Conservation (phyloP, 2,329 filamentous ascomycete species). For the Neonectria neomacrospora region DNA sequence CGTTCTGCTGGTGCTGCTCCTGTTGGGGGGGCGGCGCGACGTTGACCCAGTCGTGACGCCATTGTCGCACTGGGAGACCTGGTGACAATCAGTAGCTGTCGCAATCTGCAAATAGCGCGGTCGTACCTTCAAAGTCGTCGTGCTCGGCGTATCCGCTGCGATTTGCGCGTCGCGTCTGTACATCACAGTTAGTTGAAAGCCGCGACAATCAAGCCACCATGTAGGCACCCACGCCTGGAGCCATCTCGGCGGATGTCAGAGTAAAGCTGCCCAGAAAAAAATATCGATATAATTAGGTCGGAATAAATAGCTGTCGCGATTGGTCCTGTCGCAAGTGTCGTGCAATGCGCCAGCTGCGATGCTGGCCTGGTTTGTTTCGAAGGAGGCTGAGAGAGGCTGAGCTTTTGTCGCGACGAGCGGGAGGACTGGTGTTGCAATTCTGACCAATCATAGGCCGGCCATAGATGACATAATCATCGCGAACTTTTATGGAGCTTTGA, state of each 20-base stretch:
- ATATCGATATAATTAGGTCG: background rate
- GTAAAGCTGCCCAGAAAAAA: slow-evolving; percentile 8
- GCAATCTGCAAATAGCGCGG: background rate
- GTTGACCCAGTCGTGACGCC: slow-evolving; percentile 77
- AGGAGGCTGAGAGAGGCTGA: slow-evolving; percentile 39
- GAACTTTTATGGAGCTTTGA: background rate
- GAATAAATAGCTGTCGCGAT: slow-evolving; percentile 11
- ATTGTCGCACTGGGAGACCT: slow-evolving; percentile 91
- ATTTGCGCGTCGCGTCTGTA: slow-evolving; percentile 66
- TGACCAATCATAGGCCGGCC: slow-evolving; percentile 37
- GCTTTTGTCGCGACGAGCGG: slow-evolving; percentile 39
- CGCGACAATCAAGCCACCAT: slow-evolving; percentile 13
- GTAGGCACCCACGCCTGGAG: slow-evolving; percentile 52
- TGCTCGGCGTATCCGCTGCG: slow-evolving; percentile 68
- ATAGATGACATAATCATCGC: slow-evolving; percentile 41
- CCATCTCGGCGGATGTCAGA: slow-evolving; percentile 47
- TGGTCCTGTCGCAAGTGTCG: slow-evolving; percentile 24
- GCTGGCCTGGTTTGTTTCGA: slow-evolving; percentile 27
- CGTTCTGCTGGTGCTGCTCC: slow-evolving; percentile 71
- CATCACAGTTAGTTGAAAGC: slow-evolving; percentile 35
- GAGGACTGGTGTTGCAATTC: slow-evolving; percentile 19
- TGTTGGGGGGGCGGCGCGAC: slow-evolving; percentile 73
- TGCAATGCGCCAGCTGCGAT: slow-evolving; percentile 23
- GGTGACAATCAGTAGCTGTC: slow-evolving; percentile 48
- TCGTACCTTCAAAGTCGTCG: slow-evolving; percentile 69